Evolutionary conservation across 208 protist species (phyloP).

Genomic region (Acanthamoeba royreba): DNA sequence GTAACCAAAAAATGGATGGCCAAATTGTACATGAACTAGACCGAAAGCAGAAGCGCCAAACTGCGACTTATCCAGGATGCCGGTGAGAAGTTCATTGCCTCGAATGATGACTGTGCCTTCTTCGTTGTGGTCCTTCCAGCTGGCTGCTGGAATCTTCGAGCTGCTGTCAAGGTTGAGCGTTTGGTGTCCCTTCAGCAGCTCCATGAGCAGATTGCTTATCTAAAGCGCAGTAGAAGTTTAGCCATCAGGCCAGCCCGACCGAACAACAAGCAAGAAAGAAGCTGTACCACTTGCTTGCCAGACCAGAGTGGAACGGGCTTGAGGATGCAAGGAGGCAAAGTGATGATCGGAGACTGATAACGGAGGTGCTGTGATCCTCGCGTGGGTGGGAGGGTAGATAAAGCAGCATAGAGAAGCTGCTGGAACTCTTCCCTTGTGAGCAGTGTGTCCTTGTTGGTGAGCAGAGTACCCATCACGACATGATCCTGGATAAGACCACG

Average conservation of each 20-base stretch:
- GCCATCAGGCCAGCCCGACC: not conserved
- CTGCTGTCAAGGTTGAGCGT: conserved; percentile 84
- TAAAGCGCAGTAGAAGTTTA: not conserved
- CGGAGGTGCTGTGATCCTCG: not conserved
- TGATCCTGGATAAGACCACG: conserved; percentile 99
- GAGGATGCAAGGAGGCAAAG: conserved; percentile 90
- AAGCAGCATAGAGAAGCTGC: conserved; percentile 90
- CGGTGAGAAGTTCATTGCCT: conserved; percentile 93
- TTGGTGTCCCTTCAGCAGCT: conserved; percentile 63
- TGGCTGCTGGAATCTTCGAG: conserved; percentile 82
- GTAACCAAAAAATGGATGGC: not conserved
- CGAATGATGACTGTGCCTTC: conserved; percentile 82
- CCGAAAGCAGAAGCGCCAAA: conserved; percentile 79
- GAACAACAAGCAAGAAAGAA: not conserved
- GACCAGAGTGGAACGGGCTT: conserved; percentile 93
- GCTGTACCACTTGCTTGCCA: conserved; percentile 96
- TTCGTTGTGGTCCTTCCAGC: conserved; percentile 73
- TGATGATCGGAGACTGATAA: conserved; percentile 71
- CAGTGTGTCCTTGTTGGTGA: conserved; percentile 96
- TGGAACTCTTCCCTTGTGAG: conserved; percentile 89
- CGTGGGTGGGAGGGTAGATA: conserved; percentile 62
- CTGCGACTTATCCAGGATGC: conserved; percentile 97
- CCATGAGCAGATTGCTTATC: conserved; percentile 70
- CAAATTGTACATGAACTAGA: conserved; percentile 57
- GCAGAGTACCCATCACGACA: conserved; percentile 94